These are phyloP conservation scores for Hymenoscyphus fraxineus DNA, from an alignment of 2,329 filamentous ascomycete genomes.

Conservation along the genomic window DNA sequence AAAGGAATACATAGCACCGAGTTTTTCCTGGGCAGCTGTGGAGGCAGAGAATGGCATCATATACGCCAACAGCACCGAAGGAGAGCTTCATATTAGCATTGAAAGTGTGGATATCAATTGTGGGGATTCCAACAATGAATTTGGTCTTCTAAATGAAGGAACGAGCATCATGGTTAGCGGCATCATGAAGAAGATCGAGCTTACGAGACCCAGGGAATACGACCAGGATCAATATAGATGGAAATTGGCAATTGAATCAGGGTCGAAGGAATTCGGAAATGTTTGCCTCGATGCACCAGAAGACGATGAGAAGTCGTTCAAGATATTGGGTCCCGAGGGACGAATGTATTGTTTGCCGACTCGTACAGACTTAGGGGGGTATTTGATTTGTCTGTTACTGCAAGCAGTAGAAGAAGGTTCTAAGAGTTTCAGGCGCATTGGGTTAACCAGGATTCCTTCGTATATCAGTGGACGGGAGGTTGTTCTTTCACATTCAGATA, in stretches of 20 bases:
- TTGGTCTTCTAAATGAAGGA: conserved; percentile 13
- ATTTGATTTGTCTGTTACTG: conserved; percentile 14
- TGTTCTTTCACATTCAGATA: not conserved
- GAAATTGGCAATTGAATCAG: conserved; percentile 9
- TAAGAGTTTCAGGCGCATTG: conserved; percentile 9
- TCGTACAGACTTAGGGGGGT: not conserved
- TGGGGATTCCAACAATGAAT: conserved; percentile 5
- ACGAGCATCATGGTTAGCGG: conserved; percentile 9
- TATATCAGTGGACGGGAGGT: not conserved
- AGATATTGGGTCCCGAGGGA: conserved; percentile 6
- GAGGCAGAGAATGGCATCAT: conserved; percentile 14
- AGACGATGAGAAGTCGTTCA: not conserved
- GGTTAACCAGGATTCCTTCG: conserved; percentile 9
- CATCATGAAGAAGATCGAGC: conserved; percentile 11
- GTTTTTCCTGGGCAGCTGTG: conserved; percentile 18
- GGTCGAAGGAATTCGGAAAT: conserved; percentile 6
- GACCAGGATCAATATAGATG: conserved; percentile 6
- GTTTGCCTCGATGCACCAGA: conserved; percentile 13
- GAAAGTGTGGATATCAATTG: conserved; percentile 8
- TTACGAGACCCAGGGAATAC: conserved; percentile 3
- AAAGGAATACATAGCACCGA: conserved; percentile 15
- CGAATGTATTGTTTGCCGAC: conserved; percentile 13
- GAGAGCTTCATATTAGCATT: conserved; percentile 2
- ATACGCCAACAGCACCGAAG: conserved; percentile 11
- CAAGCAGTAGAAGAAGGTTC: conserved; percentile 1